Percentiles rank a stretch among this genome's conserved stretches.
These are phyloP conservation scores for Diplodia mutila DNA, from an alignment of 2,329 filamentous ascomycete species.

Conservation along the genomic window DNA sequence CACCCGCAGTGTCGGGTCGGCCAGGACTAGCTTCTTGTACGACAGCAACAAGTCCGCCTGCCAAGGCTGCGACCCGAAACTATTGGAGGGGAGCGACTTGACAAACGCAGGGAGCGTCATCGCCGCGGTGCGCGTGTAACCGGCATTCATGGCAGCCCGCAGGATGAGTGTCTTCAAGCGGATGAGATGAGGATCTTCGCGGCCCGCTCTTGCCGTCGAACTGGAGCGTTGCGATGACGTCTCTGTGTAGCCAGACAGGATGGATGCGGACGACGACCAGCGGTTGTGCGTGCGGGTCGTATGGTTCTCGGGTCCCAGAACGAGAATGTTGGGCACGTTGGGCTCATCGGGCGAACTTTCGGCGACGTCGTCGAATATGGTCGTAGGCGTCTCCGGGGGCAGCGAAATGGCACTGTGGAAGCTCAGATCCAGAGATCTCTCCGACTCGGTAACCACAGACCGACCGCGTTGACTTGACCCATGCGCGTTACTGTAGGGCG, in stretches of 20 bases:
- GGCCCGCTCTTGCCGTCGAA: constrained; percentile 65
- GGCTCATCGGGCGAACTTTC: constrained; percentile 80
- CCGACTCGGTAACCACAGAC: constrained; percentile 38
- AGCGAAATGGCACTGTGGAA: constrained; percentile 41
- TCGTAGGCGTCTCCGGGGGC: constrained; percentile 87
- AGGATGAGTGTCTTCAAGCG: constrained; percentile 79
- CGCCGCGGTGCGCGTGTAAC: constrained; percentile 67
- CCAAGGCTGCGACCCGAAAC: constrained; percentile 74
- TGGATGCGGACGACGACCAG: constrained; percentile 78
- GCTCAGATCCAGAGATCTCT: constrained; percentile 43
- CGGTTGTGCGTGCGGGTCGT: constrained; percentile 60
- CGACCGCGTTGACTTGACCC: constrained; percentile 14
- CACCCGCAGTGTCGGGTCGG: constrained; percentile 69
- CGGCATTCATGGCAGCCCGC: constrained; percentile 83
- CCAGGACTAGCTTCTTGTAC: constrained; percentile 79
- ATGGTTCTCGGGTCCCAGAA: constrained; percentile 72
- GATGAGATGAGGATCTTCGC: constrained; percentile 75
- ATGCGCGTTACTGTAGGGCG: constrained; percentile 5
- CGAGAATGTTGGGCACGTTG: constrained; percentile 82
- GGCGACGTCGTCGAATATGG: constrained; percentile 79
- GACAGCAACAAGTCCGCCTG: constrained; percentile 73
- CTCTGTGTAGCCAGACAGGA: constrained; percentile 78
- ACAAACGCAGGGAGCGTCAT: constrained; percentile 73
- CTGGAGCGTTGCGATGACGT: constrained; percentile 66
- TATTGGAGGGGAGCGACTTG: constrained; percentile 72